Evolutionary conservation across 805 yeast species (phyloP).

Genomic region (Yamadazyma kitorensis): DNA sequence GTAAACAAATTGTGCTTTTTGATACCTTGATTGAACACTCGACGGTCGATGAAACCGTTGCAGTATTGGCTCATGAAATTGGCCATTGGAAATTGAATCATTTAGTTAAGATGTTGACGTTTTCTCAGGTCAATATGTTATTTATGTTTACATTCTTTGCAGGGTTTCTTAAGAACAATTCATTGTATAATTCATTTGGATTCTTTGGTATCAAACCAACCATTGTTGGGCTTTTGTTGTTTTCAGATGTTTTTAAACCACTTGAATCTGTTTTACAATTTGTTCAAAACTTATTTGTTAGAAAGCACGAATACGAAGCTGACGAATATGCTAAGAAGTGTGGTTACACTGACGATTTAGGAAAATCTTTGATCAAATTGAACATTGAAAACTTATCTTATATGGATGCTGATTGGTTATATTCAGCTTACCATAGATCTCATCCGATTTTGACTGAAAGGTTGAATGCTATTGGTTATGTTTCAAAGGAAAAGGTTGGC

Average conservation of each 20-base stretch:
- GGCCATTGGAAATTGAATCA: conserved; percentile 97
- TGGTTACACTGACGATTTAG: conserved; percentile 69
- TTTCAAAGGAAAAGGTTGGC: conserved; percentile 37
- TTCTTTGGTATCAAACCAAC: conserved; percentile 65
- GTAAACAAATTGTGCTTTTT: conserved; percentile 89
- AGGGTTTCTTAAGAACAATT: conserved; percentile 72
- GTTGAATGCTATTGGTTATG: conserved; percentile 64
- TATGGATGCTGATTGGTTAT: conserved; percentile 88
- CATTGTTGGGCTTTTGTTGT: conserved; percentile 76
- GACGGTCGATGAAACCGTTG: conserved; percentile 76
- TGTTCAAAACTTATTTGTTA: conserved; percentile 63
- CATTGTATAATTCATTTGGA: conserved; percentile 78
- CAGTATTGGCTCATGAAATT: conserved; percentile 96
- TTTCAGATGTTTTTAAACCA: conserved; percentile 77
- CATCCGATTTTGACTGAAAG: conserved; percentile 94
- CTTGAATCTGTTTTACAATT: conserved; percentile 68
- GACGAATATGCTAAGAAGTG: conserved; percentile 77
- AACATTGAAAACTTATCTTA: conserved; percentile 79
- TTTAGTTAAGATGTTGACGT: conserved; percentile 68
- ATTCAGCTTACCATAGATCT: conserved; percentile 82
- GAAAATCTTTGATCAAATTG: conserved; percentile 68
- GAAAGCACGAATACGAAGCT: conserved; percentile 92
- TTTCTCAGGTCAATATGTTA: conserved; percentile 63
- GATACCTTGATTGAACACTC: conserved; percentile 88
- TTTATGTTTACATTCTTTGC: conserved; percentile 71